Base-by-base conservation (phyloP, 192 early-diverging fungal genomes). In the Coemansia sp. region DNA sequence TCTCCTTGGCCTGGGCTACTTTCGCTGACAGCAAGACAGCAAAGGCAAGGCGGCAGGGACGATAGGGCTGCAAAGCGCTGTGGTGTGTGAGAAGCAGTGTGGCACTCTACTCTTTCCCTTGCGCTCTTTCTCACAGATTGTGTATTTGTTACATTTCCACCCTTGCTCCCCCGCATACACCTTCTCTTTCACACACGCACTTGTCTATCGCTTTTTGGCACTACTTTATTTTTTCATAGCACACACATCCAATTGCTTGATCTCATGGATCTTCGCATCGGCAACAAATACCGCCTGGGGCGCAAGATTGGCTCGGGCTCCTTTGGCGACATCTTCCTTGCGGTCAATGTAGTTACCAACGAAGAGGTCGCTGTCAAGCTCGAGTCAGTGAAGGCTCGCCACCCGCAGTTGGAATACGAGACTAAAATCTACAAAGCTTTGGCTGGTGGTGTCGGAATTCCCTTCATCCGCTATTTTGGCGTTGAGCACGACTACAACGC, bases 341-440 rank as follows among this genome's bases (percentile, higher is more conserved):
- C 93, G 5, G 91, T 91, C 27, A 95, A 93, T 72, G 84, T 94
- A 31, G 86, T 92, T 74, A 94, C 92, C 60, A 91, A 91, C 61
- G 95, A 99, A 74, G 94, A 98, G 76, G 94, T 99, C 11, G 98
- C 96, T 45, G 94, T 98, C 82, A 99, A 99, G 83, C 86, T 99
- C 36, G 98, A 99, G 85, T 88, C 90, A 17, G 88, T 93, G 53
- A 93, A 92, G 83, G 94, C 96, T 32, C 92, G 93, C 75, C 96
- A 99, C 69, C 95, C 95, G 56, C 96, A 98, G 76, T 86, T 99
- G 10, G 96, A 98, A 80, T 98, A 98, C 78, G 98, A 99, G 74
- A 90, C 95, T 39, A 89, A 91, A 75, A 95, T 99, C 24, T 98
- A 98, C 87, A 95, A 94, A 76, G 85, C 92, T 15, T 86, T 99